Evolutionary conservation across 2,329 filamentous ascomycete genomes (phyloP).

Genomic region (Colletotrichum salicis): DNA sequence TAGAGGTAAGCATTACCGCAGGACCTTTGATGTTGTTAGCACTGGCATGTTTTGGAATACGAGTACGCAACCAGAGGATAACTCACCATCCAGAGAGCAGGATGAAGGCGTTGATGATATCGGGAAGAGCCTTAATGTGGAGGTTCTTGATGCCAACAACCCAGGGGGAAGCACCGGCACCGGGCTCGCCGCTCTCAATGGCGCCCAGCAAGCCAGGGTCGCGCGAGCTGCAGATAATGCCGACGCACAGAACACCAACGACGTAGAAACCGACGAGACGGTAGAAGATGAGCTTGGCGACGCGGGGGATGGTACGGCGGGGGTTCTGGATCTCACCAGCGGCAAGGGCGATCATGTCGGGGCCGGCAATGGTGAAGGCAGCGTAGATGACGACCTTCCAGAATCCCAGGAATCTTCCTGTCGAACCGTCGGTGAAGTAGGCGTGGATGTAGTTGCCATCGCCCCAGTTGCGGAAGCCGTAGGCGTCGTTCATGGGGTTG

Average conservation of each 20-base stretch:
- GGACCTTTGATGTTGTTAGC: constrained; percentile 42
- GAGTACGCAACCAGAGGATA: no score
- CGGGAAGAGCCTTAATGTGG: constrained; percentile 61
- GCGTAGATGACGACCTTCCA: constrained; percentile 70
- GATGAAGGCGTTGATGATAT: constrained; percentile 66
- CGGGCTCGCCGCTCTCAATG: constrained; percentile 61
- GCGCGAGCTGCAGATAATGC: constrained; percentile 68
- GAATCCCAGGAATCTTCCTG: constrained; percentile 71
- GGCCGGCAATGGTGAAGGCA: constrained; percentile 74
- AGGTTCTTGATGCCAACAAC: constrained; percentile 66
- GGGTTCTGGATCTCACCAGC: constrained; percentile 73
- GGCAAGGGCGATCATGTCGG: constrained; percentile 71
- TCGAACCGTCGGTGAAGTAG: constrained; percentile 55
- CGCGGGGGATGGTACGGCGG: constrained; percentile 71
- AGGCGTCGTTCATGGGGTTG: constrained; percentile 70
- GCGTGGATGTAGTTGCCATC: constrained; percentile 45
- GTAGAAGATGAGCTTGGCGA: constrained; percentile 79
- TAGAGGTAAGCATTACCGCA: constrained; percentile 64
- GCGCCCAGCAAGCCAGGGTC: constrained; percentile 65
- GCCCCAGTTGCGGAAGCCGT: constrained; percentile 71
- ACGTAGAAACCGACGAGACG: constrained; percentile 78
- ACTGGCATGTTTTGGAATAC: background rate
- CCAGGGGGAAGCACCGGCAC: constrained; percentile 62
- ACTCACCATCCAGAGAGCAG: constrained; percentile 39
- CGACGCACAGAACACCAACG: constrained; percentile 69